Evolutionary conservation across 805 yeast species (phyloP).

Genomic region (Metschnikowia cubensis): DNA sequence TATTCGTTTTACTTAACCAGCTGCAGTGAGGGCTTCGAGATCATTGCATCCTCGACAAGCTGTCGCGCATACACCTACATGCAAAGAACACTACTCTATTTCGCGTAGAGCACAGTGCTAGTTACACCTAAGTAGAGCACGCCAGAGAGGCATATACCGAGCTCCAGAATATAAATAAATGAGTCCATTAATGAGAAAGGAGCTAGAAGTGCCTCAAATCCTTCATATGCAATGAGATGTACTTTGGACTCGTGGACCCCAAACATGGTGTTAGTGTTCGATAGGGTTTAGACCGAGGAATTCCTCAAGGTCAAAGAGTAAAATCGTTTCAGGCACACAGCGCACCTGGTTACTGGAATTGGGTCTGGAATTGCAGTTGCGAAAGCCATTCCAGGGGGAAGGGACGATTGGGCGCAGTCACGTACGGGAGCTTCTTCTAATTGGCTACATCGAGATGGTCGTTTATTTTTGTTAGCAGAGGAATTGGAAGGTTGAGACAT

Average conservation of each 20-base stretch:
- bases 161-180: background rate
- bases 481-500: too few relatives aligned
- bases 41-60: background rate
- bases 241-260: background rate
- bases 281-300: background rate
- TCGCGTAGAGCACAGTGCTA: background rate
- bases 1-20: background rate
- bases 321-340: background rate
- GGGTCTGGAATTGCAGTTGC: background rate
- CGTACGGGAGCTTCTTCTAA: too few relatives aligned
- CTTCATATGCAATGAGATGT: background rate
- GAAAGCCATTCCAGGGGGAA: too few relatives aligned
- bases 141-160: background rate
- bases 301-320: background rate
- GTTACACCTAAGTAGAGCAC: background rate
- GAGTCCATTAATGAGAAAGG: background rate
- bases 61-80: background rate
- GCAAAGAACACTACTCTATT: background rate
- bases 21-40: background rate
- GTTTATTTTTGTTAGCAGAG: too few relatives aligned
- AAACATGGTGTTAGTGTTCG: background rate
- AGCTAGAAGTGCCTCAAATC: background rate
- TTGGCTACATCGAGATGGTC: too few relatives aligned
- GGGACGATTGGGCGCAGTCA: too few relatives aligned
- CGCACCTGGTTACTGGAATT: background rate